Conservation (phyloP, 2,329 filamentous ascomycete species). For the Phaeosphaeria sp. region DNA sequence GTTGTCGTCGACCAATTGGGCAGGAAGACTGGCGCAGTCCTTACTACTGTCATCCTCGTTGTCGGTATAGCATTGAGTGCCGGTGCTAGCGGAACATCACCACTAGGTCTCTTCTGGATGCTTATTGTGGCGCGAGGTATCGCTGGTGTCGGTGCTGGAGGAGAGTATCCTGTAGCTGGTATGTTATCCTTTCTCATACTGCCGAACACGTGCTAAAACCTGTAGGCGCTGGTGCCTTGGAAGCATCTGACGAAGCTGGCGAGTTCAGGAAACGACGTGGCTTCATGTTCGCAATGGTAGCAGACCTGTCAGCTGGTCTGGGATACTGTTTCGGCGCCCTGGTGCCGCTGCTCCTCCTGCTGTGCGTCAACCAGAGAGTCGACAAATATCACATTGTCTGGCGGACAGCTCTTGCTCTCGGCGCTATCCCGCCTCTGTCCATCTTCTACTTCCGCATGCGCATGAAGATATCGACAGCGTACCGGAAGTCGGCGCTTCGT, state of each 20-base stretch:
- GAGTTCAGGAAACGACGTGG: conserved; percentile 56
- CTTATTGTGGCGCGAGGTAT: conserved; percentile 54
- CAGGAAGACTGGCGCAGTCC: conserved; percentile 41
- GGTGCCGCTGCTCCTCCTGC: conserved; percentile 59
- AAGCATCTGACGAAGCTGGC: conserved; percentile 60
- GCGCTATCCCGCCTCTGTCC: conserved; percentile 56
- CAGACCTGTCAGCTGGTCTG: conserved; percentile 58
- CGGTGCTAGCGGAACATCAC: conserved; percentile 31
- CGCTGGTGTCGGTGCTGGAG: conserved; percentile 50
- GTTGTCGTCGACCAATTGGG: conserved; percentile 42
- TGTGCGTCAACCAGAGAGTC: conserved; percentile 56
- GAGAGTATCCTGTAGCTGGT: conserved; percentile 61
- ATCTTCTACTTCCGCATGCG: conserved; percentile 62
- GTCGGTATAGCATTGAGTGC: conserved; percentile 42
- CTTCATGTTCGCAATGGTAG: conserved; percentile 64
- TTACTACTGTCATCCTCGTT: conserved; percentile 41
- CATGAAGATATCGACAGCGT: conserved; percentile 59
- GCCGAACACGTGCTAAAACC: background rate
- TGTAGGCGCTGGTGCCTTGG: conserved; percentile 53
- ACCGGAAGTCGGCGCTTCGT: conserved; percentile 54
- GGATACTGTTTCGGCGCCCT: conserved; percentile 60
- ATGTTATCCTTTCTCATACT: background rate
- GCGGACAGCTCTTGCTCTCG: conserved; percentile 59
- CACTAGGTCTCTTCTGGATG: conserved; percentile 51
- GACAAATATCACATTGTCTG: conserved; percentile 54